These are phyloP conservation scores for Penicillium sp. DNA, from an alignment of 2,329 filamentous ascomycete species.

Conservation along the genomic window DNA sequence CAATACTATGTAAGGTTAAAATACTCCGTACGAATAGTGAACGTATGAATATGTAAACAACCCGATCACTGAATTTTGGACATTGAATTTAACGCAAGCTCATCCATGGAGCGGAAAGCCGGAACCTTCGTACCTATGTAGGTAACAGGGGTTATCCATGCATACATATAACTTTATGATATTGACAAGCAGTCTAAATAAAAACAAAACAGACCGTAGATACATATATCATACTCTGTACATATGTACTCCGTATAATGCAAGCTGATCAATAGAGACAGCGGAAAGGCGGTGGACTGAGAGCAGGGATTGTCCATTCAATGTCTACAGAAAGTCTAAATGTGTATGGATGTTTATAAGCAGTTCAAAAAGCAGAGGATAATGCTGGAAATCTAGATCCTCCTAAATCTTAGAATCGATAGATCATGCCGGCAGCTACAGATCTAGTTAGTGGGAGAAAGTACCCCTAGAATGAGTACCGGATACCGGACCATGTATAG, in stretches of 20 bases:
- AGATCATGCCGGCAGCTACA: neutral
- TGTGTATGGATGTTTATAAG: neutral
- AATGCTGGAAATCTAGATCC: neutral
- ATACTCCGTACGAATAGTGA: neutral
- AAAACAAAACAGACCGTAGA: neutral
- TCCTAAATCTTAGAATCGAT: neutral
- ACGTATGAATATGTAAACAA: neutral
- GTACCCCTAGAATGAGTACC: neutral
- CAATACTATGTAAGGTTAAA: neutral
- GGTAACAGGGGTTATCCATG: neutral
- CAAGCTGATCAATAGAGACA: neutral
- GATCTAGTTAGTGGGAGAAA: neutral
- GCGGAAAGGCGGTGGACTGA: neutral
- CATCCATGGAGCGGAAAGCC: slow-evolving; percentile 5
- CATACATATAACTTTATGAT: neutral
- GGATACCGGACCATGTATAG: neutral
- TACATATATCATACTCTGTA: neutral
- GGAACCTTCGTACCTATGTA: neutral
- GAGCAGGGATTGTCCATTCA: neutral
- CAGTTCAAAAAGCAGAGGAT: neutral
- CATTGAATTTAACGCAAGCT: slow-evolving; percentile 3
- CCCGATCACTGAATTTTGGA: neutral
- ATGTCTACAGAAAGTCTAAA: neutral
- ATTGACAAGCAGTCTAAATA: neutral
- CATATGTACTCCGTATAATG: neutral